Base-by-base conservation (phyloP, 1,139 yeast genomes). In the Yamadazyma dendronema region DNA sequence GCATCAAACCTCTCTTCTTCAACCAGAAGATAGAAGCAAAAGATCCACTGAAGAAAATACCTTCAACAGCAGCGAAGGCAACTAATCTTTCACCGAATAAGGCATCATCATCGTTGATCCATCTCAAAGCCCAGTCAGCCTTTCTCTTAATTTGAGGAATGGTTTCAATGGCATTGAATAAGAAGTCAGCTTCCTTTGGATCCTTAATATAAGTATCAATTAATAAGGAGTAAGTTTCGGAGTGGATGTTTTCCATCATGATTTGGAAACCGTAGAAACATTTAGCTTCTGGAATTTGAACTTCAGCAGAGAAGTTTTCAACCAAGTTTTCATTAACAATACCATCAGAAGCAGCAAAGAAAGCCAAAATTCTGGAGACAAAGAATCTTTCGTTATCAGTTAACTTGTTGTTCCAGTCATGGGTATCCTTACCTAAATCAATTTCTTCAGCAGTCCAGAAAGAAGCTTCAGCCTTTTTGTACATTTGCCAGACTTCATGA, bases 401-500 rank as follows among this genome's bases (percentile, higher is more conserved):
- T 67, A 92, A 71, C 54, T 72, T 73, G 65, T 83, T 73, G 58
- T 86, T 88, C 96, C 97, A 90, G 69, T 92, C 97, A 55, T 76
- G 77, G 46, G 76, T 61, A 62, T 92, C 99, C 73, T 92, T 92
- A 46, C 95, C 82, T 52, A 92, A 76, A 65, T 92, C 99, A 52
- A 94, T 89, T 71, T 92, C 99, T 72, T 92, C 99, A 38, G 98
- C 97, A 36, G 98, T 92, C 99, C 99, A 92, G 77, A 92, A 92
- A 10, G 97, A 88, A 17, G 98, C 97, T 73, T 92, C 98, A 30
- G 97, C 97, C 70, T 90, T 89, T 74, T 92, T 92, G 72, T 92
- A 92, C 78, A 95, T 92, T 65, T 90, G 96, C 97, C 98, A 92
- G 57, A 94, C 86, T 70, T 92, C 97, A 62, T 90, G 94, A 72